Percentiles rank a stretch among this genome's conserved stretches.
Conservation (phyloP, 257 asterid species). For the Lithospermum erythrorhizon region DNA sequence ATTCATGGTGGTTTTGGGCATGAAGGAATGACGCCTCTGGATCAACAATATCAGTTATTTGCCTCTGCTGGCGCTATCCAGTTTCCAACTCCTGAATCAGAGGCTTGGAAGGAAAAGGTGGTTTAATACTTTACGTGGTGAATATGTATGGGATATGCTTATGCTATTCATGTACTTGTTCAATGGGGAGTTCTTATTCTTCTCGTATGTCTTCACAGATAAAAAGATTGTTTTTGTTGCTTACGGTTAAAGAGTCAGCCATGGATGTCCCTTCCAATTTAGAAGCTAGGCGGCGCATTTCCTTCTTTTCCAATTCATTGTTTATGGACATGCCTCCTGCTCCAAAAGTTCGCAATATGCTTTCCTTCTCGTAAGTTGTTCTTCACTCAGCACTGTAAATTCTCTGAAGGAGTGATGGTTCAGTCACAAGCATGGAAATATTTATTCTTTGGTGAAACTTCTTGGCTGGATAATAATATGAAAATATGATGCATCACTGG, state of each 20-base stretch:
- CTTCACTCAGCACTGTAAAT: slow-evolving; percentile 1
- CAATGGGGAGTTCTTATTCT: slow-evolving; percentile 1
- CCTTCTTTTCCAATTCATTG: slow-evolving; percentile 94
- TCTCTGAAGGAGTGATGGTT: background rate
- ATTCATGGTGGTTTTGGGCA: slow-evolving; percentile 72
- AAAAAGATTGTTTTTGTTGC: slow-evolving; percentile 81
- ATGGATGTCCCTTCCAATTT: slow-evolving; percentile 97
- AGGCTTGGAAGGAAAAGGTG: slow-evolving; percentile 99
- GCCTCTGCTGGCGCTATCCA: slow-evolving; percentile 95
- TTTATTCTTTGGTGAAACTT: background rate
- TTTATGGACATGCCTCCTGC: slow-evolving; percentile 98
- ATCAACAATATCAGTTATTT: slow-evolving; percentile 92
- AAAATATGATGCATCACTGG: background rate
- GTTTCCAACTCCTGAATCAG: slow-evolving; percentile 81
- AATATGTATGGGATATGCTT: background rate
- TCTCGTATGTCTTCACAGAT: slow-evolving; percentile 42
- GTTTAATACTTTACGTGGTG: background rate
- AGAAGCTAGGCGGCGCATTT: slow-evolving; percentile 96
- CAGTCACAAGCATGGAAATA: background rate
- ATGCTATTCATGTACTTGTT: background rate
- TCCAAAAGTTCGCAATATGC: slow-evolving; percentile 99
- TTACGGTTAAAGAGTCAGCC: slow-evolving; percentile 97
- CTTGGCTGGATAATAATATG: background rate
- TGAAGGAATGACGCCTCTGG: slow-evolving; percentile 80
- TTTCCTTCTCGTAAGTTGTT: slow-evolving; percentile 88